Evolutionary conservation across 2,329 filamentous ascomycete species (phyloP).

Genomic region (Epicoccum sorghinum): DNA sequence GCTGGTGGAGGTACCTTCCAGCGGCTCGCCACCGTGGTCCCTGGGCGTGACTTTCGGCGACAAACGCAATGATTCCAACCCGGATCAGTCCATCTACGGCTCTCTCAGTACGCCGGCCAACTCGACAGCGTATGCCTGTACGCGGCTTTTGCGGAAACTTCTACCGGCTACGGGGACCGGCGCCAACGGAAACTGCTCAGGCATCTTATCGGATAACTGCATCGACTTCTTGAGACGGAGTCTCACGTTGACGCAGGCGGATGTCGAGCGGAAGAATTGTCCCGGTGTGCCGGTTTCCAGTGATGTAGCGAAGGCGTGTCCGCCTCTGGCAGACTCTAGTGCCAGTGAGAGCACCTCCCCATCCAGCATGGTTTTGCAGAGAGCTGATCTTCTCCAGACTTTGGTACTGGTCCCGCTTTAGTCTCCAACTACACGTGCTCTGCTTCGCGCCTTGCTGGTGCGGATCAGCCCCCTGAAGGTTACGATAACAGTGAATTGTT

Average conservation of each 20-base stretch:
- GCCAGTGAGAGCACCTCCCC: neutral
- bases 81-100: neutral
- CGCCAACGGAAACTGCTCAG: neutral
- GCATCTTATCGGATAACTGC: neutral
- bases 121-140: neutral
- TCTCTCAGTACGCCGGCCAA: neutral
- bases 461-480: neutral
- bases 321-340: neutral
- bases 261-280: neutral
- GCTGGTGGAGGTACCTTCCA: neutral
- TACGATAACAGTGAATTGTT: neutral
- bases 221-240: neutral
- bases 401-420: neutral
- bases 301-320: neutral
- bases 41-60: slow-evolving; percentile 1
- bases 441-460: neutral
- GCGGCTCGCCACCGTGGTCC: slow-evolving; percentile 1
- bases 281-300: neutral
- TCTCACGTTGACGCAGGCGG: neutral
- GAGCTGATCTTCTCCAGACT: neutral
- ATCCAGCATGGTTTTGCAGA: neutral
- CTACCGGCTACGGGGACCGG: neutral
- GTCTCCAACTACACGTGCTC: neutral
- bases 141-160: neutral
- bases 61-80: neutral